A percentile compares a stretch with the other conserved stretches of the same genome.
These are phyloP conservation scores for Heritiera littoralis DNA, from an alignment of 345 rosid species.

Conservation along the genomic window DNA sequence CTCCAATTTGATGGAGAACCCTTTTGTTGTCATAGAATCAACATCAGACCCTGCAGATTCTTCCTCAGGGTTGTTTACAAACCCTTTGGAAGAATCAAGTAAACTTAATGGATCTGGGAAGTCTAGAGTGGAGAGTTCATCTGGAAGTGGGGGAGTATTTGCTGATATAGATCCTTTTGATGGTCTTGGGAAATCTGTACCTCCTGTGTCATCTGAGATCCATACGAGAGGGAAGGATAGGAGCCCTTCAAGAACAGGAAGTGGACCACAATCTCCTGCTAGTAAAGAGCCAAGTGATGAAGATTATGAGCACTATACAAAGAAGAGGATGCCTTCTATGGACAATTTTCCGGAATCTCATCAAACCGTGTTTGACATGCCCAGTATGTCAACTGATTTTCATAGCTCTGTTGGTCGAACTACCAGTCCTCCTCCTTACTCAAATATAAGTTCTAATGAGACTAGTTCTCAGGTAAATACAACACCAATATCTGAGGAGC, in stretches of 20 bases:
- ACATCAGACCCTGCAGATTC: conserved; percentile 42
- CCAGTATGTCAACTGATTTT: conserved; percentile 38
- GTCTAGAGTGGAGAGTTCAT: conserved; percentile 41
- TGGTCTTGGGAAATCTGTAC: conserved; percentile 58
- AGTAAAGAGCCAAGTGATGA: conserved; percentile 46
- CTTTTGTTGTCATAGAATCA: conserved; percentile 60
- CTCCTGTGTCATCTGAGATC: conserved; percentile 43
- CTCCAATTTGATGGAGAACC: conserved; percentile 51
- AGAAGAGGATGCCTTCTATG: conserved; percentile 40
- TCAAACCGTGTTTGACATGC: conserved; percentile 46
- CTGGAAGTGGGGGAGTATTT: conserved; percentile 44
- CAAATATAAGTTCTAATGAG: conserved; percentile 38
- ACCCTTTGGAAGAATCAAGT: conserved; percentile 54
- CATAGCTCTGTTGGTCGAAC: conserved; percentile 41
- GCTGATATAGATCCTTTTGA: conserved; percentile 71
- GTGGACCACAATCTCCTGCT: conserved; percentile 42
- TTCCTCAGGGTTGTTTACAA: conserved; percentile 39
- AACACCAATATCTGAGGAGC: conserved; percentile 50
- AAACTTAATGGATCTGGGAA: conserved; percentile 44
- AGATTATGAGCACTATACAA: conserved; percentile 38
- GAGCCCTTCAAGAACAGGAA: conserved; percentile 49
- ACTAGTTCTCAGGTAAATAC: conserved; percentile 39
- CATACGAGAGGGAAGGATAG: conserved; percentile 50
- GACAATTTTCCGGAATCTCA: conserved; percentile 50
- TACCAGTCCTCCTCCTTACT: conserved; percentile 50